Percentiles rank a stretch among this genome's conserved stretches.
phyloP scores from a whole-genome alignment of 2,329 filamentous ascomycete genomes.

The Berkeleyomyces rouxiae region DNA sequence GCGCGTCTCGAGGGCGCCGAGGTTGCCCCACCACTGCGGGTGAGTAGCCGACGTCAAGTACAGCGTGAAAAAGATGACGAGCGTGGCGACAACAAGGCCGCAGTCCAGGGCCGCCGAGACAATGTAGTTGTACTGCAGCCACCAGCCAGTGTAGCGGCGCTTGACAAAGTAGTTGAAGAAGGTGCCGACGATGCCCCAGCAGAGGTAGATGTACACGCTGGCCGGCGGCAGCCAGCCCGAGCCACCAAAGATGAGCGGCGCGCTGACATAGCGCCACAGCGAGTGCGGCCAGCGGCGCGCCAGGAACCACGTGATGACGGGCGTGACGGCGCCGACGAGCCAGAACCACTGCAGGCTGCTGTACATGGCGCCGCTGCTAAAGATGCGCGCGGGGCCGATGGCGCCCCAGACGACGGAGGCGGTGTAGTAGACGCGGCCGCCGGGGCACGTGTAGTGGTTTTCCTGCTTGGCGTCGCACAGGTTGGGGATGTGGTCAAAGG shows the following conservation, averaged over 20 bases:
- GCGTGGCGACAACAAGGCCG: constrained; percentile 47
- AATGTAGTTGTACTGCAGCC: constrained; percentile 64
- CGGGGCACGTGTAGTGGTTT: constrained; percentile 40
- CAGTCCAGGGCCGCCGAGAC: constrained; percentile 55
- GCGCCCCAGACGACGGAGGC: constrained; percentile 57
- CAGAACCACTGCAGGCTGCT: constrained; percentile 52
- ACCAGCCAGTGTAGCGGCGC: constrained; percentile 52
- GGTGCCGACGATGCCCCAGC: constrained; percentile 51
- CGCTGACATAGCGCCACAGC: constrained; percentile 47
- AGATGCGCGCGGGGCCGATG: constrained; percentile 55
- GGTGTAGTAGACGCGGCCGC: constrained; percentile 44
- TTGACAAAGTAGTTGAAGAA: constrained; percentile 54
- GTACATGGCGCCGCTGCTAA: constrained; percentile 46
- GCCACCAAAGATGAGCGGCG: constrained; percentile 52
- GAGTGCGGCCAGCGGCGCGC: constrained; percentile 45
- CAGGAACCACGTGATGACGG: constrained; percentile 45
- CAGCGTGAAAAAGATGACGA: constrained; percentile 54
- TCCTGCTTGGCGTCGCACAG: constrained; percentile 40
- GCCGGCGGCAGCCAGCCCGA: constrained; percentile 49
- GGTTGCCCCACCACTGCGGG: constrained; percentile 48
- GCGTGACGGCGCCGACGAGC: constrained; percentile 46
- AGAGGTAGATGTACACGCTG: constrained; percentile 52
- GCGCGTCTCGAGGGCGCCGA: constrained; percentile 28
- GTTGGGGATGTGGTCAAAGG: constrained; percentile 41
- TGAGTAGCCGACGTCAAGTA: constrained; percentile 39